A percentile compares a stretch with the other conserved stretches of the same genome.
Evolutionary conservation across 192 early-diverging fungal species (phyloP).

Genomic region (Entomortierella chlamydospora): DNA sequence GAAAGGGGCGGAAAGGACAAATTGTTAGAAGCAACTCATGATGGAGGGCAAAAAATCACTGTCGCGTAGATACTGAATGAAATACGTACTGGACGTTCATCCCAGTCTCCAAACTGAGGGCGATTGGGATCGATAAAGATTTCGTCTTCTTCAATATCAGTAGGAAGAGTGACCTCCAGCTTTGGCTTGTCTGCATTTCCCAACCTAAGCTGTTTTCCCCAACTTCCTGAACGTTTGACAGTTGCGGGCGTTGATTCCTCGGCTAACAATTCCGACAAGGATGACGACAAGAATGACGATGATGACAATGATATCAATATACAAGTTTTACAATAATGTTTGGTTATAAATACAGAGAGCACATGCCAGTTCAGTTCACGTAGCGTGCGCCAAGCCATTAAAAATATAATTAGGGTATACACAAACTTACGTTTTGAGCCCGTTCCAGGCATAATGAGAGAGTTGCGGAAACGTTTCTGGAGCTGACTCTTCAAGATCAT

Average conservation of each 20-base stretch:
- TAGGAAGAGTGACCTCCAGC: constrained; percentile 38
- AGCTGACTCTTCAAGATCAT: constrained; percentile 63
- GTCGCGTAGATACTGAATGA: background rate
- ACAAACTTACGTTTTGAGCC: constrained; percentile 28
- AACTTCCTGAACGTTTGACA: constrained; percentile 52
- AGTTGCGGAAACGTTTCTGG: constrained; percentile 57
- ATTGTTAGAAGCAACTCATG: no score
- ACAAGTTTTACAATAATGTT: no score
- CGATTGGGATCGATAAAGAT: constrained; percentile 41
- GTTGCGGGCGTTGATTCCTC: constrained; percentile 46
- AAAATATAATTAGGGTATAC: background rate
- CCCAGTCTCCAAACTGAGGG: constrained; percentile 53
- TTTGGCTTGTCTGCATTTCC: constrained; percentile 53
- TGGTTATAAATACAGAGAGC: no score
- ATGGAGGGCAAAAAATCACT: no score
- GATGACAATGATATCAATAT: no score
- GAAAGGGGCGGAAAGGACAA: no score
- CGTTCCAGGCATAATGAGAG: constrained; percentile 52
- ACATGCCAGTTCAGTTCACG: no score
- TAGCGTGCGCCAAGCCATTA: no score
- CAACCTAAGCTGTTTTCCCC: constrained; percentile 51
- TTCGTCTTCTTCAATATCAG: constrained; percentile 43
- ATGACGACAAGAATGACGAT: no score
- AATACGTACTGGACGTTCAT: constrained; percentile 36
- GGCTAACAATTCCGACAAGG: background rate